A percentile compares a stretch with the other conserved stretches of the same genome.
Evolutionary conservation across 2,329 filamentous ascomycete species (phyloP).

Genomic region (Cercospora sp.): DNA sequence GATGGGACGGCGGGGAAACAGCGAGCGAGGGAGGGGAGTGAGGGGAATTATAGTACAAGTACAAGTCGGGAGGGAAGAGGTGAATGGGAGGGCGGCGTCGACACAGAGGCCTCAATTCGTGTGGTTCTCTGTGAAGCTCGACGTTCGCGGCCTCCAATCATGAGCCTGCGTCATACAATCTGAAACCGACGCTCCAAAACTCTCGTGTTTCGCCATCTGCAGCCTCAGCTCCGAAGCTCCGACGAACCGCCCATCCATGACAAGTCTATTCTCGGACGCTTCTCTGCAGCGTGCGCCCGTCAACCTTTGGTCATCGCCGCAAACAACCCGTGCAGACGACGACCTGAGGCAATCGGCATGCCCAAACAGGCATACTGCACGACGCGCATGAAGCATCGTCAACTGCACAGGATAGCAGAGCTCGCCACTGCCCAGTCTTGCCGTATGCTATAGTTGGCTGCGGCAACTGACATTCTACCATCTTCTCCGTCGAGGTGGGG

Average conservation of each 20-base stretch:
- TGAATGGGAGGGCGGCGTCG: not conserved
- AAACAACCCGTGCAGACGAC: not conserved
- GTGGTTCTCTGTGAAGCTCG: not conserved
- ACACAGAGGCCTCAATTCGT: not conserved
- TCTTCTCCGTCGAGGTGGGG: not conserved
- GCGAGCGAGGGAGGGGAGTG: not conserved
- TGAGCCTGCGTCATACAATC: not conserved
- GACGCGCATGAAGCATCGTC: not conserved
- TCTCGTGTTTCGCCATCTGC: not conserved
- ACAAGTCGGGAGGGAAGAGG: not conserved
- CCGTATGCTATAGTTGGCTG: constrained; percentile 1
- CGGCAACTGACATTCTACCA: not conserved
- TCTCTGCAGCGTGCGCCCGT: not conserved
- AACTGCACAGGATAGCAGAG: not conserved
- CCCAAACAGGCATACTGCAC: not conserved
- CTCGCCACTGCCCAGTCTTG: not conserved
- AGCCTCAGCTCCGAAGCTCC: not conserved
- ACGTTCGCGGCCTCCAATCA: not conserved
- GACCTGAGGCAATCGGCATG: not conserved
- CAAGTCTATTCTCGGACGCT: constrained; percentile 7
- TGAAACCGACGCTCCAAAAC: not conserved
- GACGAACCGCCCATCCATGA: not conserved
- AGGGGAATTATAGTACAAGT: not conserved
- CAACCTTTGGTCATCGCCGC: not conserved
- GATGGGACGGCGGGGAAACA: not conserved